Conservation (phyloP, 176 grass and related monocot species). For the Phyllostachys edulis region DNA sequence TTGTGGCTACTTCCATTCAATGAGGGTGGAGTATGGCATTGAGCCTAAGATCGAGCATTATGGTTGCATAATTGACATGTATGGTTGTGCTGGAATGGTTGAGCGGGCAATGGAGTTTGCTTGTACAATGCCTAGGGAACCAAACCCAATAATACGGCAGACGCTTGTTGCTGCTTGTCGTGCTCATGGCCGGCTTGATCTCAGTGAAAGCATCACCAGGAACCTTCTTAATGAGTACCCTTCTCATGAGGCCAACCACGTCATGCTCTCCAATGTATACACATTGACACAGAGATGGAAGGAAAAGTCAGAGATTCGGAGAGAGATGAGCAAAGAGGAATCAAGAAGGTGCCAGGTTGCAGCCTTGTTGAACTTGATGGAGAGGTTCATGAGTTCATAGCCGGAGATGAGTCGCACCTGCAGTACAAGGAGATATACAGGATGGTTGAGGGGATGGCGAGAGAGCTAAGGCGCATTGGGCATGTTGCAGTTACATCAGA, state of each 20-base stretch:
- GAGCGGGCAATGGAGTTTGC: conserved; percentile 56
- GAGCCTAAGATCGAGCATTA: conserved; percentile 78
- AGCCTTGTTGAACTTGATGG: conserved; percentile 66
- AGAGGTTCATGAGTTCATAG: conserved; percentile 71
- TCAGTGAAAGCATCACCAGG: conserved; percentile 51
- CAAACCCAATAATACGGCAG: conserved; percentile 68
- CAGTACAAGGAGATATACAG: conserved; percentile 55
- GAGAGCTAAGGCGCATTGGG: conserved; percentile 48
- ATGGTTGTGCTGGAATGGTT: conserved; percentile 57
- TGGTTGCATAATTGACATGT: conserved; percentile 74
- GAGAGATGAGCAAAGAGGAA: conserved; percentile 35
- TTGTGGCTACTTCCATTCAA: conserved; percentile 49
- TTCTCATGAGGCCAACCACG: conserved; percentile 53
- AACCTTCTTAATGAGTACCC: conserved; percentile 53
- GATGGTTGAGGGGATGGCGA: conserved; percentile 76
- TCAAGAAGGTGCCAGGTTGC: conserved; percentile 63
- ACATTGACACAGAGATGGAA: conserved; percentile 52
- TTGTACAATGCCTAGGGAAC: conserved; percentile 55
- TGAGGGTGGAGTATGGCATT: conserved; percentile 47
- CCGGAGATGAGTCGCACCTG: conserved; percentile 55
- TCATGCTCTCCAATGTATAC: conserved; percentile 67
- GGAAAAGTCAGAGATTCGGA: conserved; percentile 48
- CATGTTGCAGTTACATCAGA: conserved; percentile 50
- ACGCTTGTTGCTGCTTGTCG: conserved; percentile 56
- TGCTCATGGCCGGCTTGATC: conserved; percentile 52